Percentiles rank a stretch among this genome's conserved stretches.
phyloP scores from a whole-genome alignment of 2,329 filamentous ascomycete species.

The Geosmithia putterillii region DNA sequence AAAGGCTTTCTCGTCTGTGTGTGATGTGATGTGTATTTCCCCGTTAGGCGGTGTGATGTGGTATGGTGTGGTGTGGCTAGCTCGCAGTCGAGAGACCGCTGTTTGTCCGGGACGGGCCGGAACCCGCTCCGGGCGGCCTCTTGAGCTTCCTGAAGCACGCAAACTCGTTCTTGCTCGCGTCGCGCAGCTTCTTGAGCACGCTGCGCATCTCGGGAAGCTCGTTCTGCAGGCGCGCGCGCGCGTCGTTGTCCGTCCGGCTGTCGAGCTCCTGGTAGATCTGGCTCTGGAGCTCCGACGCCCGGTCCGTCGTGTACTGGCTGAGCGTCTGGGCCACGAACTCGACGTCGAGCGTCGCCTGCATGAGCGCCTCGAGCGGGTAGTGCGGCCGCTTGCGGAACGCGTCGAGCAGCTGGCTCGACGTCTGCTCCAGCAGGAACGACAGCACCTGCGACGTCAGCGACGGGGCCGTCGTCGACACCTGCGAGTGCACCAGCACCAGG shows the following conservation, averaged over 20 bases:
- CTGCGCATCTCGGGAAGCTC: constrained; percentile 85
- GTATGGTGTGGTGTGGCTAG: too few species aligned
- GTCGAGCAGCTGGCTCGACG: constrained; percentile 67
- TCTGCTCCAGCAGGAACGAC: constrained; percentile 74
- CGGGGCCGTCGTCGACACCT: constrained; percentile 68
- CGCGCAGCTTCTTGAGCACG: constrained; percentile 71
- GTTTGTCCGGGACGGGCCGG: constrained; percentile 17
- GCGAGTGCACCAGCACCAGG: constrained; percentile 84
- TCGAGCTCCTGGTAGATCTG: constrained; percentile 90
- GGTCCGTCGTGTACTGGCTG: constrained; percentile 76
- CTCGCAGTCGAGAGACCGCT: constrained; percentile 10
- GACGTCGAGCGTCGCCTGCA: constrained; percentile 95
- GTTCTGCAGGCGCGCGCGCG: constrained; percentile 64
- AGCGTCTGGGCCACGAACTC: constrained; percentile 95
- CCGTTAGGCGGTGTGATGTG: too few species aligned
- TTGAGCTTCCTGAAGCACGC: constrained; percentile 65
- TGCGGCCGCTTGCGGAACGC: constrained; percentile 57
- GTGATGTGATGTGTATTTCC: too few species aligned
- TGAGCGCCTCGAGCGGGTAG: constrained; percentile 71
- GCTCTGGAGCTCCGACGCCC: constrained; percentile 69
- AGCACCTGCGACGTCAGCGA: constrained; percentile 71
- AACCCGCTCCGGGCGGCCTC: constrained; percentile 21
- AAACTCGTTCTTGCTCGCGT: constrained; percentile 76
- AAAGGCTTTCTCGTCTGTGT: too few species aligned
- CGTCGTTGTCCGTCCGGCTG: constrained; percentile 76